phyloP scores from a whole-genome alignment of 202 grass and related monocot species.

The Sporobolus alterniflorus region DNA sequence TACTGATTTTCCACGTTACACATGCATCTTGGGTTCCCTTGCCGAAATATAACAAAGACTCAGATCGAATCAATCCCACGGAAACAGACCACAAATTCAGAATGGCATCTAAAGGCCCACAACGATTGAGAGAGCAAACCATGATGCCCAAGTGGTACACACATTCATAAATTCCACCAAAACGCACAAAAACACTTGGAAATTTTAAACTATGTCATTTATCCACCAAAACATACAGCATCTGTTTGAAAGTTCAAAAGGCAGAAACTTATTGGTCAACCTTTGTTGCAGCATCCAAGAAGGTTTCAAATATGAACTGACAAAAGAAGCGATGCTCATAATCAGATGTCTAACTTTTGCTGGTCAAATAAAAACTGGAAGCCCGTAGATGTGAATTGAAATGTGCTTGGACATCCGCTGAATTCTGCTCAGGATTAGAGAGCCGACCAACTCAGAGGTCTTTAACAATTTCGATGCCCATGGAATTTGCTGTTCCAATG shows the following conservation, averaged over 20 bases:
- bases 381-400: neutral
- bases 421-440: neutral
- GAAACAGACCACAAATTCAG: too few relatives aligned
- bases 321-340: neutral
- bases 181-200: too few relatives aligned
- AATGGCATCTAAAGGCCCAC: too few relatives aligned
- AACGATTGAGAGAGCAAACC: too few relatives aligned
- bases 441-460: conserved; percentile 56
- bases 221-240: neutral
- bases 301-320: neutral
- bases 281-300: neutral
- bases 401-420: neutral
- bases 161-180: neutral
- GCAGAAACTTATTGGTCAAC: neutral
- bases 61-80: neutral
- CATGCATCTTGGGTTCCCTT: too few relatives aligned
- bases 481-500: conserved; percentile 82
- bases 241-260: neutral
- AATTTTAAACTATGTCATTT: too few relatives aligned
- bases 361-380: neutral
- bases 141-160: neutral
- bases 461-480: conserved; percentile 92
- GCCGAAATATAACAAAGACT: neutral
- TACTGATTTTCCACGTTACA: neutral
- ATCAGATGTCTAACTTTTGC: neutral